Base-by-base conservation (phyloP, 129 eudicot species). In the Daucus carota region DNA sequence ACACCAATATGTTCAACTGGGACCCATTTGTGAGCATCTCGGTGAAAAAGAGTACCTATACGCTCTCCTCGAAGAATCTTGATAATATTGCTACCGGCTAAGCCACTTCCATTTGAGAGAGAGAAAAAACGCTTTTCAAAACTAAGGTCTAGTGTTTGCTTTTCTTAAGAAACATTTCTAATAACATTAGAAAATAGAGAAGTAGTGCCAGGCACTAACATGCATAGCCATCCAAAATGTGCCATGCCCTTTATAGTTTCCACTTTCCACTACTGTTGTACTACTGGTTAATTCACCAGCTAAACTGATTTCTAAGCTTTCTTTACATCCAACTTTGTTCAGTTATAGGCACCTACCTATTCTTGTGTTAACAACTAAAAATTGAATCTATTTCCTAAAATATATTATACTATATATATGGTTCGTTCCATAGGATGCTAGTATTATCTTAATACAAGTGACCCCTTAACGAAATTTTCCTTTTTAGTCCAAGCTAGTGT, bases 31-130 rank as follows among this genome's bases (percentile, higher is more conserved):
- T 82, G 85, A 74, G 98, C 92, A 85, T 92, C 95, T 80, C 87
- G 84, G 72, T 92, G 98, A 34, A 92, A 92, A 42, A 92, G 87
- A 17, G 98, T 92, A 43, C 97, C 97, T 50, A 90, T 69, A 44
- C 74, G 83, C 74, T 90, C 77, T 32, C 96, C 97, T 65, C 80
- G 72, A 73, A 92, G 84, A 57, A 85, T 93, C 83, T 83, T 88
- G 13, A 90, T 66, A 45, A 92, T 88, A 83, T 86, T 92, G 68
- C 78, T 90, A 67, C 73, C 76, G 10, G 86, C 93, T 76, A 87
- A 90, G 75, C 97, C 97, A 83, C 97, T 92, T 54, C 78, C 75
- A 43, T 40, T 40, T 40, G 48, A 38, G 31, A 43, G 31, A 40
- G 8, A 8, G 1, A n/a, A 43, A 26, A 71, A 13, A 38, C 29